A percentile compares a stretch with the other conserved stretches of the same genome.
These are phyloP conservation scores for Andalucia godoyi DNA, from an alignment of 78 protist genomes.

Conservation along the genomic window DNA sequence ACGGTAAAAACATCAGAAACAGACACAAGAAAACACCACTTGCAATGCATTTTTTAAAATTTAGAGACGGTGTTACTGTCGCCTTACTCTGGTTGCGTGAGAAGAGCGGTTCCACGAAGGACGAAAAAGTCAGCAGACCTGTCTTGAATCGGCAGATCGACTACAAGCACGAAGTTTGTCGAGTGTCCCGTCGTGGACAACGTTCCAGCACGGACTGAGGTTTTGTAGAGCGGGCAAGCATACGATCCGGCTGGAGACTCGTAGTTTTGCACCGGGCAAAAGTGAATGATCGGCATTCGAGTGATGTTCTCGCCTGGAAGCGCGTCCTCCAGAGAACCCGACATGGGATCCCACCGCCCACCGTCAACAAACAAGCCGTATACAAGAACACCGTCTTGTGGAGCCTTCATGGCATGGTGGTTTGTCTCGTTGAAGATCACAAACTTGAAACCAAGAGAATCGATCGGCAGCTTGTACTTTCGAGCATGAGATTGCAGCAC, in stretches of 20 bases:
- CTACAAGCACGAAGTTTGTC: slow-evolving; percentile 41
- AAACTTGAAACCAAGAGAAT: slow-evolving; percentile 7
- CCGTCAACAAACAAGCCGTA: slow-evolving; percentile 48
- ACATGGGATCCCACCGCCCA: neutral
- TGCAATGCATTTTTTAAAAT: no score
- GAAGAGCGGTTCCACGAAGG: slow-evolving; percentile 48
- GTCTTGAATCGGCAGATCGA: slow-evolving; percentile 54
- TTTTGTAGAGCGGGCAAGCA: slow-evolving; percentile 55
- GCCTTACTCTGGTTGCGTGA: slow-evolving; percentile 30
- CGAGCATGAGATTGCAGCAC: slow-evolving; percentile 48
- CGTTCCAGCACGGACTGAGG: slow-evolving; percentile 39
- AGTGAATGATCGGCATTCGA: slow-evolving; percentile 28
- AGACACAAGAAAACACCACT: no score
- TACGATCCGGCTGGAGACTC: neutral
- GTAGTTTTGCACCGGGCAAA: slow-evolving; percentile 18
- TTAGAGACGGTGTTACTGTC: no score
- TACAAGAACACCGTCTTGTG: slow-evolving; percentile 43
- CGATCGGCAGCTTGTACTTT: neutral
- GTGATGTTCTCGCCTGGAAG: slow-evolving; percentile 11
- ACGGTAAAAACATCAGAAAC: no score
- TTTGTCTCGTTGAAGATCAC: neutral
- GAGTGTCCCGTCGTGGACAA: slow-evolving; percentile 67
- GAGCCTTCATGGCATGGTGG: neutral
- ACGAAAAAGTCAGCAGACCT: slow-evolving; percentile 46
- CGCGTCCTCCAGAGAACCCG: neutral